A percentile compares a stretch with the other conserved stretches of the same genome.
Evolutionary conservation across 1,284 basidiomycete genomes (phyloP).

Genomic region (Pascua sp.): DNA sequence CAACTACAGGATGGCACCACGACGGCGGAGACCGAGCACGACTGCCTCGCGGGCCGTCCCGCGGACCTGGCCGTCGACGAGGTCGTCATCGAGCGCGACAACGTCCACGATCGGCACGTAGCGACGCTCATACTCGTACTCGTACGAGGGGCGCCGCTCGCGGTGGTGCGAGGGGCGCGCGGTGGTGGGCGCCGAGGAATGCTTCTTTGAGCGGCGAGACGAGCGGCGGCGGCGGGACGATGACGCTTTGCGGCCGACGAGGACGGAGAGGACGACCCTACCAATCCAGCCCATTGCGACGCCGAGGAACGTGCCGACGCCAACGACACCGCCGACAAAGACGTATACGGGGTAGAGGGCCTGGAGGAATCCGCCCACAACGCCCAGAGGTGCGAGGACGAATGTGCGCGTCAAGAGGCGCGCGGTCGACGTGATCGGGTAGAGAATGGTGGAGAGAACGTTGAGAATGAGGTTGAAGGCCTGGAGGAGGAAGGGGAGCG

Average conservation of each 20-base stretch:
- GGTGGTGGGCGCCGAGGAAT: neutral
- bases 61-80: constrained; percentile 2
- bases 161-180: neutral
- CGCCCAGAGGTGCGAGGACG: constrained; percentile 26
- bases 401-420: constrained; percentile 31
- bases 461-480: constrained; percentile 22
- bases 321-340: constrained; percentile 40
- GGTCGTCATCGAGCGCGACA: constrained; percentile 9
- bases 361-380: constrained; percentile 23
- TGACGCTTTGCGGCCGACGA: constrained; percentile 10
- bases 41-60: constrained; percentile 22
- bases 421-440: constrained; percentile 32
- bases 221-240: constrained; percentile 1
- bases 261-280: constrained; percentile 18
- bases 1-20: neutral
- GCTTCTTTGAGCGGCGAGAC: constrained; percentile 1
- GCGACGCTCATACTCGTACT: constrained; percentile 8
- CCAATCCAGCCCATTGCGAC: constrained; percentile 36
- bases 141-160: neutral
- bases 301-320: constrained; percentile 37
- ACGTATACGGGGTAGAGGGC: constrained; percentile 39
- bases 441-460: constrained; percentile 28
- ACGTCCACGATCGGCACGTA: constrained; percentile 19
- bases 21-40: constrained; percentile 26
- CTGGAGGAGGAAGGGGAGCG: constrained; percentile 34